Evolutionary conservation across 148 eudicot species (phyloP), one percentile per base, ranked within the genome.

Genomic region (Simmondsia chinensis): DNA sequence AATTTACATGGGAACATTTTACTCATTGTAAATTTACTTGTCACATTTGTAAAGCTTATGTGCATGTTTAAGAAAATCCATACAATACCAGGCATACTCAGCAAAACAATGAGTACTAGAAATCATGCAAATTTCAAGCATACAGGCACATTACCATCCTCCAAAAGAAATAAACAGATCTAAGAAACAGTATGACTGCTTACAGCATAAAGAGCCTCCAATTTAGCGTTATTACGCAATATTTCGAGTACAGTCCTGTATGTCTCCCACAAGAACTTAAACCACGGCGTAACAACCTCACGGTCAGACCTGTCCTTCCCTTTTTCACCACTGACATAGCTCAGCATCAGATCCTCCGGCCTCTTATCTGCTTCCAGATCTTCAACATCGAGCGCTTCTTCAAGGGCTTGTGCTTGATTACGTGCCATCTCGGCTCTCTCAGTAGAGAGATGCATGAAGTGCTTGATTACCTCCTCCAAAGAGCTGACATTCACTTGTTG

Each of bases 231-330:
- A 71, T 88, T 88, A 51, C 94, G 74, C 36, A 88, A 52, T 26
- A 88, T 78, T 49, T 88, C 97, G 11, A 83, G 64, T 31, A 88
- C 91, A 6, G 83, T 83, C 64, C 97, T 63, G 59, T 88, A 88
- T 0, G 97, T 83, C 63, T 88, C 97, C 97, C 97, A 88, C 63
- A 83, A 52, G 54, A 83, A 83, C 46, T 83, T 88, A 56, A 88
- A 88, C 82, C 97, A 88, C 1, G 97, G 97, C 7, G 97, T 88
- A 29, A 88, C 94, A 59, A 83, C 83, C 62, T 89, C 95, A 14
- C 93, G 77, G 39, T 89, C 97, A 57, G 97, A 84, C 50, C 97
- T 61, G 15, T 89, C 97, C 72, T 84, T 89, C 19, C 93, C 97
- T 65, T 89, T 89, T 54, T 89, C 87, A 22, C 97, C 95, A 52